phyloP scores from a whole-genome alignment of 139 green algal species.

The Closterium sp. region DNA sequence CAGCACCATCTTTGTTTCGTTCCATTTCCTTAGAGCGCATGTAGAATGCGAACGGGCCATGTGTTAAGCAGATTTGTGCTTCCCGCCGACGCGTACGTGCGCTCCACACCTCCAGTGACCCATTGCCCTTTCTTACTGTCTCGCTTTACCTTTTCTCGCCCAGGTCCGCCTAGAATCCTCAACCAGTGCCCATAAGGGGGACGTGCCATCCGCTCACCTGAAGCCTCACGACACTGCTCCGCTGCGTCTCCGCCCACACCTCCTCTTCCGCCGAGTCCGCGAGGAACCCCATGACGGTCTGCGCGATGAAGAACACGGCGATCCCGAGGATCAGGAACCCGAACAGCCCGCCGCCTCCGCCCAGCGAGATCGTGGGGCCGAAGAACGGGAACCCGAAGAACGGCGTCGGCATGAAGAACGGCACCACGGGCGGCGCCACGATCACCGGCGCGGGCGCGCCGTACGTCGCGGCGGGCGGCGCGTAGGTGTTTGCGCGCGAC shows the following conservation, averaged over 20 bases:
- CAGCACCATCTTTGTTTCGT: neutral
- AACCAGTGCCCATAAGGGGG: too few relatives aligned
- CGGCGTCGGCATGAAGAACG: conserved; percentile 30
- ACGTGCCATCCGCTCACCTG: conserved; percentile 20
- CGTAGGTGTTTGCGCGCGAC: neutral
- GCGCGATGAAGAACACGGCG: conserved; percentile 11
- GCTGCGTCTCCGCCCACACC: neutral
- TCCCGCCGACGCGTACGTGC: too few relatives aligned
- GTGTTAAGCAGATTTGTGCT: too few relatives aligned
- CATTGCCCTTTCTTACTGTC: too few relatives aligned
- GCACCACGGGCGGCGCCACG: neutral
- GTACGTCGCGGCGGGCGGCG: conserved; percentile 4
- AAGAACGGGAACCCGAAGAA: conserved; percentile 18
- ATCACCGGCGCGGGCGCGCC: neutral
- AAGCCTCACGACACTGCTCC: conserved; percentile 19
- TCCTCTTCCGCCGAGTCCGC: neutral
- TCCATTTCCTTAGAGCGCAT: too few relatives aligned
- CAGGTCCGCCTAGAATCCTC: too few relatives aligned
- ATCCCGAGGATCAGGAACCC: conserved; percentile 16
- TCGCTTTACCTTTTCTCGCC: too few relatives aligned
- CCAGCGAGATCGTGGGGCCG: conserved; percentile 3
- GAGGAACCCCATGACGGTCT: neutral
- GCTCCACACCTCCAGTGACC: too few relatives aligned
- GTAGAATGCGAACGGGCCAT: too few relatives aligned
- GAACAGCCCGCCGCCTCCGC: conserved; percentile 11